Evolutionary conservation across 1,284 basidiomycete species (phyloP).

Genomic region (Gymnopus androsaceus): DNA sequence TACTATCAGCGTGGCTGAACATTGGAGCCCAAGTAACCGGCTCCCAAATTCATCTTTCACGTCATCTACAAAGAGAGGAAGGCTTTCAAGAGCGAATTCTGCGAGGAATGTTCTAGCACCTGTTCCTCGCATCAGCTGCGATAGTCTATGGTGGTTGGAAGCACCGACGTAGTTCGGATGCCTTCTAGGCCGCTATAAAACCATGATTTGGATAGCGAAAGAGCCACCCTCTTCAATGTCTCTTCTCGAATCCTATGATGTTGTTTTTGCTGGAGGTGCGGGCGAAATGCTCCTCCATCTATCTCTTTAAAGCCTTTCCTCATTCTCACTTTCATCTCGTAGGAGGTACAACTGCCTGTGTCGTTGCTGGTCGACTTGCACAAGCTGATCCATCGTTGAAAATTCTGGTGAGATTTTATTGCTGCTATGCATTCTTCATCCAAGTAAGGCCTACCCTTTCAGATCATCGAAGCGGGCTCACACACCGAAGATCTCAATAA

Average conservation of each 20-base stretch:
- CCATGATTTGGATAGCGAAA: no score
- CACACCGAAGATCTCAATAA: conserved; percentile 41
- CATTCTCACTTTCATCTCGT: neutral
- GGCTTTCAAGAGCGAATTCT: no score
- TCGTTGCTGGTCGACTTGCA: conserved; percentile 45
- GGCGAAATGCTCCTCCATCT: no score
- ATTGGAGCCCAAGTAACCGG: no score
- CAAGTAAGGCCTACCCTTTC: neutral
- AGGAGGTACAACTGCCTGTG: conserved; percentile 46
- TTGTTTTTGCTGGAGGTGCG: neutral
- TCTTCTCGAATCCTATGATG: neutral
- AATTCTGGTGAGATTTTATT: conserved; percentile 33
- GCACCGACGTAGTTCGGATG: no score
- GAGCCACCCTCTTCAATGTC: neutral
- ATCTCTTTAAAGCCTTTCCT: neutral
- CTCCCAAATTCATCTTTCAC: no score
- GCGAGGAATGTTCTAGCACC: no score
- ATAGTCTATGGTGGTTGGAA: no score
- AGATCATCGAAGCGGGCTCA: conserved; percentile 48
- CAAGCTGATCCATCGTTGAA: conserved; percentile 39
- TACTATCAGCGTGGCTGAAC: no score
- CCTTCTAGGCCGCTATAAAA: no score
- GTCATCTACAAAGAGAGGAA: no score
- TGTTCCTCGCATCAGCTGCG: no score
- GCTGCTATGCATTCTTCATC: neutral